Conservation (phyloP, 2,329 filamentous ascomycete species). For the Alternaria alternata region DNA sequence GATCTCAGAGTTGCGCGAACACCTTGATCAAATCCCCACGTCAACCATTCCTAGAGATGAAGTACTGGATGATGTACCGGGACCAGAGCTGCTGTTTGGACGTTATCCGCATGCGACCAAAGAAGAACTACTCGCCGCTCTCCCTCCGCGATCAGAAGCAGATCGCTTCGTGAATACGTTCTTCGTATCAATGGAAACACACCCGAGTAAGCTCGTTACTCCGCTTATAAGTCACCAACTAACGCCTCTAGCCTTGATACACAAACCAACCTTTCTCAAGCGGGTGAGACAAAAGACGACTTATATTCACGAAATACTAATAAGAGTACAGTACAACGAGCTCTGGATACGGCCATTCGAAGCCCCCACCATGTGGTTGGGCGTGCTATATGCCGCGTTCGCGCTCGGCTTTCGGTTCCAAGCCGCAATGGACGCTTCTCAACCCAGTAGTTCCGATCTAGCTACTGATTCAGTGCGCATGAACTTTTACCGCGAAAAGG, state of each 20-base stretch:
- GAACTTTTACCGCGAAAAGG: constrained; percentile 43
- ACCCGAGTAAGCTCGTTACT: constrained; percentile 28
- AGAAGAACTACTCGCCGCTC: constrained; percentile 39
- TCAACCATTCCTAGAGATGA: constrained; percentile 27
- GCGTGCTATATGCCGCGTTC: constrained; percentile 55
- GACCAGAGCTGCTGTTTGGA: constrained; percentile 44
- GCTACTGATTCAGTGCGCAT: constrained; percentile 28
- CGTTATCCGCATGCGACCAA: constrained; percentile 36
- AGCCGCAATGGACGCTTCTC: constrained; percentile 22
- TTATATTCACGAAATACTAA: constrained; percentile 6
- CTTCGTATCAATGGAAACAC: constrained; percentile 39
- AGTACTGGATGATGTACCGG: constrained; percentile 23
- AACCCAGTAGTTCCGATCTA: background rate
- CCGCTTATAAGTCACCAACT: background rate
- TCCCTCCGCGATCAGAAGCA: constrained; percentile 36
- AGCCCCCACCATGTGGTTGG: constrained; percentile 55
- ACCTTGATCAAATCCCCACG: constrained; percentile 42
- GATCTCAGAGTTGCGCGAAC: constrained; percentile 45
- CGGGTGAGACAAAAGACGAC: constrained; percentile 22
- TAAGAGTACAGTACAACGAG: constrained; percentile 46
- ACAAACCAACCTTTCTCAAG: constrained; percentile 40
- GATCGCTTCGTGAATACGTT: constrained; percentile 37
- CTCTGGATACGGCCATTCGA: constrained; percentile 55
- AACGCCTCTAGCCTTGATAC: constrained; percentile 33
- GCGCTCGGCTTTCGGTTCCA: constrained; percentile 38